Evolutionary conservation across 2,329 filamentous ascomycete genomes (phyloP).

Genomic region (Ophiosphaerella herpotricha): DNA sequence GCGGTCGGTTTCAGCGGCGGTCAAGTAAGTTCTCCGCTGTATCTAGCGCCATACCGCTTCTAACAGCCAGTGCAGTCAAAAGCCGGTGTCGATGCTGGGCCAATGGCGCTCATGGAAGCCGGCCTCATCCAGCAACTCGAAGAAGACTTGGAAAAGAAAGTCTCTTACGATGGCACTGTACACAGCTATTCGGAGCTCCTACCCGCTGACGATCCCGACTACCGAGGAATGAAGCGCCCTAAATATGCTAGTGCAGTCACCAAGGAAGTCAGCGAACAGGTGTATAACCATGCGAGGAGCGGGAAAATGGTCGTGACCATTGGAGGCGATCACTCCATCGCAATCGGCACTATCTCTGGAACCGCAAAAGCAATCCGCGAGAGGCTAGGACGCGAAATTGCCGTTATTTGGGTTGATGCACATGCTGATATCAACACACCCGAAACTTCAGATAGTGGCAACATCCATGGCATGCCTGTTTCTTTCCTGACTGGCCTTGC

Average conservation of each 20-base stretch:
- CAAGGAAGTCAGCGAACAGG: conserved; percentile 75
- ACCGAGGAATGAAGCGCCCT: conserved; percentile 94
- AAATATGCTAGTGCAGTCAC: conserved; percentile 85
- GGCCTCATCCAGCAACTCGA: conserved; percentile 83
- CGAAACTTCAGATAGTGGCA: conserved; percentile 85
- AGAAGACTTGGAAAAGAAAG: conserved; percentile 84
- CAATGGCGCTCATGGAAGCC: conserved; percentile 83
- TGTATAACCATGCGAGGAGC: conserved; percentile 81
- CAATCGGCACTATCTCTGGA: conserved; percentile 89
- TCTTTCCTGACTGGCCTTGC: conserved; percentile 88
- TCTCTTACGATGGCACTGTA: conserved; percentile 81
- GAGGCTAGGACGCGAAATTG: conserved; percentile 79
- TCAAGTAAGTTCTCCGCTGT: conserved; percentile 65
- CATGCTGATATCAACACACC: conserved; percentile 98
- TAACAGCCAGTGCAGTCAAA: conserved; percentile 66
- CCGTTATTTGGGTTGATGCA: conserved; percentile 98
- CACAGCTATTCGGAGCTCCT: conserved; percentile 80
- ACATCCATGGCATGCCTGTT: conserved; percentile 98
- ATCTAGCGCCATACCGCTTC: conserved; percentile 7
- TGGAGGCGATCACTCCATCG: conserved; percentile 94
- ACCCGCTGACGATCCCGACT: conserved; percentile 73
- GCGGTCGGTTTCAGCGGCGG: conserved; percentile 96
- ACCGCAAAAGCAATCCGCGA: conserved; percentile 85
- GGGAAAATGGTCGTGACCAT: conserved; percentile 91
- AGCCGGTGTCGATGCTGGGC: conserved; percentile 87